Evolutionary conservation across 306 rosid genomes (phyloP), one percentile per base, ranked within the genome.

Genomic region (Vachellia pachyceras): DNA sequence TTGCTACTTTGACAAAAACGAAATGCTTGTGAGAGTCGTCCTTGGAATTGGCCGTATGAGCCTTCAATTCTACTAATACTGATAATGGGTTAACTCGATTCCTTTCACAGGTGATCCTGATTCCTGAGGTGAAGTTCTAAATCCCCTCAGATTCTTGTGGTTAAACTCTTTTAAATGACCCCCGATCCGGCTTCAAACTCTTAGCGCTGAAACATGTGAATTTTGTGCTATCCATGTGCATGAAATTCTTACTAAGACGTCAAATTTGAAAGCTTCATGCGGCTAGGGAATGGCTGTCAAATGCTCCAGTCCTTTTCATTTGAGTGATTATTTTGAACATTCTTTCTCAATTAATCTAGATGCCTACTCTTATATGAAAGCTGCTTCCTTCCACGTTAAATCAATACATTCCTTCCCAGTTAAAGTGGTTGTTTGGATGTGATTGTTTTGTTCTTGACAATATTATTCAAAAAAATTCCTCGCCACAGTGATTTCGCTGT

Each of bases 81-180:
- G 80, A 87, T 84, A 73, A 79, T 82, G 73, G 65, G 80, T 81
- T 79, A 82, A 82, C 87, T 87, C 72, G 83, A 77, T 87, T 87
- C 88, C 83, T 84, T 85, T 87, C 90, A 87, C 90, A 87, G 90
- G 90, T 87, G 90, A 87, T 87, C 90, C 90, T 87, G 88, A 87
- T 73, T 87, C 90, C 90, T 87, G 78, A 87, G 88, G 81, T 87
- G 87, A 85, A 85, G 77, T 85, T 76, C 88, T 82, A 77, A 82
- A 73, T 77, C 29, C 76, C 79, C 18, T 35, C 78, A 76, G 55
- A 33, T 83, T 75, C 42, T 64, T 77, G 25, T 73, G 83, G 72
- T 73, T 85, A 63, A 72, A 85, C 82, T 69, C 15, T 69, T 82
- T 75, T 54, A 79, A 79, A 75, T 75, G 77, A n/a, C 52, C 84